Evolutionary conservation across 1,139 yeast species (phyloP).

Genomic region (Kodamaea alishanica): DNA sequence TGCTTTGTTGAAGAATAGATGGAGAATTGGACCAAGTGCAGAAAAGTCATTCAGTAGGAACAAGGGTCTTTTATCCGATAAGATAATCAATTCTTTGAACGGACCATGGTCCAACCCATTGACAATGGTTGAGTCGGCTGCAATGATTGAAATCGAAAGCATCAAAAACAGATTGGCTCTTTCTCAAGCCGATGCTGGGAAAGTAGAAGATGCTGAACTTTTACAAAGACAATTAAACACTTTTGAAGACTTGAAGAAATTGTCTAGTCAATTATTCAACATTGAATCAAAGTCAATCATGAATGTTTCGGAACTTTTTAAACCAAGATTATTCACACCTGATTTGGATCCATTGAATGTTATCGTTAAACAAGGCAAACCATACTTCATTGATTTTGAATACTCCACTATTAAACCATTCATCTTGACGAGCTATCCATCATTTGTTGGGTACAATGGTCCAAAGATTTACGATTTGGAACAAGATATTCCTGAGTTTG

Average conservation of each 20-base stretch:
- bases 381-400: conserved; percentile 76
- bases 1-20: conserved; percentile 55
- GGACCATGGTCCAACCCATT: conserved; percentile 80
- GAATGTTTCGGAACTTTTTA: conserved; percentile 59
- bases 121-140: conserved; percentile 61
- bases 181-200: conserved; percentile 50
- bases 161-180: conserved; percentile 53
- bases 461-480: conserved; percentile 74
- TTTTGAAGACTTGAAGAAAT: conserved; percentile 53
- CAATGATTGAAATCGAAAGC: conserved; percentile 63
- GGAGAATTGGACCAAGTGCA: conserved; percentile 89
- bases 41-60: conserved; percentile 76
- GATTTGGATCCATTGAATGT: conserved; percentile 92
- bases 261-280: conserved; percentile 57
- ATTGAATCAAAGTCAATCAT: conserved; percentile 47
- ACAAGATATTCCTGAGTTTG: conserved; percentile 71
- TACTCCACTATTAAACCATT: conserved; percentile 77
- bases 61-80: conserved; percentile 46
- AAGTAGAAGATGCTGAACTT: conserved; percentile 37
- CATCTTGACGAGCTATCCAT: conserved; percentile 71
- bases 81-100: conserved; percentile 42
- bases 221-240: conserved; percentile 52
- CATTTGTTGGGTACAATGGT: conserved; percentile 82
- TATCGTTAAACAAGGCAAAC: conserved; percentile 41
- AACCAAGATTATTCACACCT: conserved; percentile 73